Evolutionary conservation across 352 stramenopile genomes (phyloP), one percentile per base, ranked within the genome.

Genomic region (Plasmopara halstedii): DNA sequence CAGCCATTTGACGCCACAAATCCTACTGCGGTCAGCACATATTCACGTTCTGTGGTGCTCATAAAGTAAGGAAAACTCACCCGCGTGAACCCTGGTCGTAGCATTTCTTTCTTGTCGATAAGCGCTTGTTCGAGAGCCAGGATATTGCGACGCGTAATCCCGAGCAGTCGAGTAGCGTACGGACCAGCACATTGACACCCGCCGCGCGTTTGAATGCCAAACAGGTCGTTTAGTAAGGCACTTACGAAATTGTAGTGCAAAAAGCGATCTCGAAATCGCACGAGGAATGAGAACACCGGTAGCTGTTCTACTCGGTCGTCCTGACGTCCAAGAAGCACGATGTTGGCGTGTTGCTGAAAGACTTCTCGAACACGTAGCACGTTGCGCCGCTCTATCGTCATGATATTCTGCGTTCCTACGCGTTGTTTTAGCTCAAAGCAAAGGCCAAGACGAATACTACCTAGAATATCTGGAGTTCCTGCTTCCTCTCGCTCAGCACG

Each of bases 221-320:
- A 99, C 3, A 99, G 62, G 64, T 99, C 96, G 50, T 98, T 99
- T 8, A 99, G 71, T 31, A 99, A 64, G 26, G 95, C 92, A 50
- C 88, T 98, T 17, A 99, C 95, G 51, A 98, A 99, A 58, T 99
- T 98, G 69, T 97, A 99, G 67, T 99, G 96, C 37, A 99, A 62
- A 64, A 97, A 98, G 18, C 86, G 53, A 20, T 81, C 61, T 1
- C 80, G 77, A 25, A 79, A 94, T 19, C 81, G 77, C 36, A 98
- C 77, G 6, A 98, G 65, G 50, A 98, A 98, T 1, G 94, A 98
- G 56, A 98, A 96, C 17, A 98, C 94, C 0, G 94, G 94, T 23
- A 98, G 67, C 25, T 92, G 52, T 10, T 66, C 58, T 43, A 64
- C 50, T 0, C 53, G 26, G 19, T 57, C 47, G 17, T 58, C 46